phyloP scores from a whole-genome alignment of 139 green algal genomes.

The Zygnema cylindricum region DNA sequence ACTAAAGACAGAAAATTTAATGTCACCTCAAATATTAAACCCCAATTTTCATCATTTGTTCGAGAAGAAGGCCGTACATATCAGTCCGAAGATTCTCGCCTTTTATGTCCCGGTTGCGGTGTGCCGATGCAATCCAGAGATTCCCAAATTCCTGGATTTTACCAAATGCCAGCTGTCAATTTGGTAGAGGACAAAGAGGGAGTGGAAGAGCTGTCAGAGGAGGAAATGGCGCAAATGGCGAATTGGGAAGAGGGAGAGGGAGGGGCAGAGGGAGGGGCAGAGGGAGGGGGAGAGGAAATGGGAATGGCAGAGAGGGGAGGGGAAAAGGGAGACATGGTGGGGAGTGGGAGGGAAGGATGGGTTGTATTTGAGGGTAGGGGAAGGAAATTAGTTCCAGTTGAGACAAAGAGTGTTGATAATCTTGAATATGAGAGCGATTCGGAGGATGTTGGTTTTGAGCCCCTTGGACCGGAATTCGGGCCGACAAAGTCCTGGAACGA shows the following conservation, averaged over 20 bases:
- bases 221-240: conserved; percentile 41
- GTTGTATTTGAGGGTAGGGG: neutral
- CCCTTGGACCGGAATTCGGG: conserved; percentile 15
- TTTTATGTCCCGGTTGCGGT: conserved; percentile 64
- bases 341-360: conserved; percentile 26
- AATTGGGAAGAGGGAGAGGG: conserved; percentile 41
- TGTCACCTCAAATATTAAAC: no score
- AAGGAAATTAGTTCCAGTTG: neutral
- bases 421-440: conserved; percentile 27
- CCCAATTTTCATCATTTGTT: no score
- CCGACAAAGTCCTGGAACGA: no score
- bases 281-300: neutral
- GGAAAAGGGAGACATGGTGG: neutral
- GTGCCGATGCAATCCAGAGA: conserved; percentile 61
- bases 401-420: neutral
- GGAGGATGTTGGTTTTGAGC: neutral
- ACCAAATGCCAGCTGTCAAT: conserved; percentile 18
- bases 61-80: neutral
- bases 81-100: neutral
- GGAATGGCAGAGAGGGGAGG: conserved; percentile 34
- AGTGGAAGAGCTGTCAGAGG: conserved; percentile 10
- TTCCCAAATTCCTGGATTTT: conserved; percentile 60
- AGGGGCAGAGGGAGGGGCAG: neutral
- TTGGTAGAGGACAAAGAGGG: neutral
- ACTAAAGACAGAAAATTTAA: no score